Conservation (phyloP, 495 filamentous ascomycete species). For the Aspergillus homomorphus region DNA sequence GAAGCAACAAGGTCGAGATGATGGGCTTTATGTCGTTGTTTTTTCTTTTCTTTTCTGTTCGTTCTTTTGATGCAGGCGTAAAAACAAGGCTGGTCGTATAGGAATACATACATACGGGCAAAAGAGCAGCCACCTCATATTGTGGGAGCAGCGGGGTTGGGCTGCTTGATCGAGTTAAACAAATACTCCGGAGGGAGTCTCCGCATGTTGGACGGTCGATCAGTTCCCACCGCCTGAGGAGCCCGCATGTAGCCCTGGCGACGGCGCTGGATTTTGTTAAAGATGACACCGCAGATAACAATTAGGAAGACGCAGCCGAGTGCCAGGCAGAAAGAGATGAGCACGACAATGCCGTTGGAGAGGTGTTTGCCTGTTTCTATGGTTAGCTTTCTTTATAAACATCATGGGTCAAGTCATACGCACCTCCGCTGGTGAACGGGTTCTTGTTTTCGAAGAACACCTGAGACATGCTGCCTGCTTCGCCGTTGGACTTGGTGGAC, state of each 20-base stretch:
- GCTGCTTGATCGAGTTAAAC: slow-evolving; percentile 55
- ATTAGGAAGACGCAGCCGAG: slow-evolving; percentile 84
- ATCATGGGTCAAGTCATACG: slow-evolving; percentile 23
- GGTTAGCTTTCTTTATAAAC: slow-evolving; percentile 26
- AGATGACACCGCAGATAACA: slow-evolving; percentile 76
- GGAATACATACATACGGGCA: background rate
- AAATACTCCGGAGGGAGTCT: slow-evolving; percentile 80
- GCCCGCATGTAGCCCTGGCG: slow-evolving; percentile 84
- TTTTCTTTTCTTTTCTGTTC: background rate
- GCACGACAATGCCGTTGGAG: slow-evolving; percentile 80
- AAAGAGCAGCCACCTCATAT: slow-evolving; percentile 30
- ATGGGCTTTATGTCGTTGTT: background rate
- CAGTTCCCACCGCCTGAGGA: slow-evolving; percentile 64
- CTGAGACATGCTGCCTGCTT: slow-evolving; percentile 68
- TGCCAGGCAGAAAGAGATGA: slow-evolving; percentile 89
- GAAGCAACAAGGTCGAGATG: background rate
- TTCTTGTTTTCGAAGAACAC: slow-evolving; percentile 74
- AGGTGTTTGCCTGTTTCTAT: slow-evolving; percentile 52
- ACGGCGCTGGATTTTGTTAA: slow-evolving; percentile 79
- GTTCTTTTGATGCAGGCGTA: background rate
- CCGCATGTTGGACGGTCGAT: slow-evolving; percentile 71
- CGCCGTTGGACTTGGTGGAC: slow-evolving; percentile 58
- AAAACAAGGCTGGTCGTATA: background rate
- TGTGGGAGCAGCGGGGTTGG: slow-evolving; percentile 35
- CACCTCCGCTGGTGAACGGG: slow-evolving; percentile 56